These are phyloP conservation scores for Aureobasidium sp. DNA, from an alignment of 2,329 filamentous ascomycete species.

Conservation along the genomic window DNA sequence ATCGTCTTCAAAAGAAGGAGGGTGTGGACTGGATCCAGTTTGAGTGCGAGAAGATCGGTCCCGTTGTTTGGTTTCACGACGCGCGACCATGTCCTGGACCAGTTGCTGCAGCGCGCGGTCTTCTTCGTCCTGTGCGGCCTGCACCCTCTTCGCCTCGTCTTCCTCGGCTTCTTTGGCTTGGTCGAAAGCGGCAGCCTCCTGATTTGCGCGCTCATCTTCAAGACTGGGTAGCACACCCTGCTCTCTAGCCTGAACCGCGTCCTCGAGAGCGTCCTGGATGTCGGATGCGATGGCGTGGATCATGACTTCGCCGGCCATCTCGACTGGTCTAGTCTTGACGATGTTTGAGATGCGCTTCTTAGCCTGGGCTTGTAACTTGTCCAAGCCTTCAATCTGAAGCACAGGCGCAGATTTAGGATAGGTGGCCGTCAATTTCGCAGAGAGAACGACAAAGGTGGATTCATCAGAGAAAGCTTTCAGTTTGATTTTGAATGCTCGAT, in stretches of 20 bases:
- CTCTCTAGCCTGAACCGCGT: constrained; percentile 70
- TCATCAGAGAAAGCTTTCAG: constrained; percentile 66
- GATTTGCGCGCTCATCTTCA: constrained; percentile 77
- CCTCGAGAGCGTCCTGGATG: constrained; percentile 66
- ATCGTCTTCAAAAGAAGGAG: background rate
- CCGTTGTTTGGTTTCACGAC: constrained; percentile 43
- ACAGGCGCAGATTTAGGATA: constrained; percentile 80
- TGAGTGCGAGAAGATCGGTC: background rate
- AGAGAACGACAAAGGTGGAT: constrained; percentile 62
- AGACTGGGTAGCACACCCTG: constrained; percentile 74
- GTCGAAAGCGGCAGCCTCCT: constrained; percentile 62
- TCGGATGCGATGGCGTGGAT: constrained; percentile 52
- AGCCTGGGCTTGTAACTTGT: constrained; percentile 59
- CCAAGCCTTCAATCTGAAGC: constrained; percentile 56
- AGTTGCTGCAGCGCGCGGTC: constrained; percentile 61
- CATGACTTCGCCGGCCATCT: constrained; percentile 54
- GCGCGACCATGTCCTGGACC: constrained; percentile 62
- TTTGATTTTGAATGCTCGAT: constrained; percentile 72
- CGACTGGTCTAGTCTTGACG: constrained; percentile 59
- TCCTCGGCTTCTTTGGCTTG: constrained; percentile 41
- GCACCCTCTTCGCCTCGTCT: constrained; percentile 29
- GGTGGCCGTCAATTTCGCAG: constrained; percentile 75
- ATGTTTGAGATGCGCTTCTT: constrained; percentile 62
- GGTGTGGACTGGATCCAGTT: background rate
- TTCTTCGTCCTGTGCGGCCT: constrained; percentile 48